Conservation (phyloP, 2,329 filamentous ascomycete species). For the Tolypocladium ovalisporum region DNA sequence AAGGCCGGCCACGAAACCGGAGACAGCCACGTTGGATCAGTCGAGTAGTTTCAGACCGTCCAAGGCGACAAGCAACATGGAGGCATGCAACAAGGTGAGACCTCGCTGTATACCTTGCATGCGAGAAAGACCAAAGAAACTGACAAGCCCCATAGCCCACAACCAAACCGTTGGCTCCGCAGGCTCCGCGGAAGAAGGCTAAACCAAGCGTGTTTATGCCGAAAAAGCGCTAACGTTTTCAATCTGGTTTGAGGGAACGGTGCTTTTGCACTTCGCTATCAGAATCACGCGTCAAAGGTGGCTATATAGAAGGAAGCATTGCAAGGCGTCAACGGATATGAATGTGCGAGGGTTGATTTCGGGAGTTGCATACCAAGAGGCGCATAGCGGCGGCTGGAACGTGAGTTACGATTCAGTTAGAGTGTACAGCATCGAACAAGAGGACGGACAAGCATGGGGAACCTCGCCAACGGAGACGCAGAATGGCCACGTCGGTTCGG, state of each 20-base stretch:
- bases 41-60: constrained; percentile 11
- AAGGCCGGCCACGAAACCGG: constrained; percentile 4
- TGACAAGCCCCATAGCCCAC: background rate
- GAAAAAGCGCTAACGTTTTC: constrained; percentile 7
- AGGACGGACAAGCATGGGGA: background rate
- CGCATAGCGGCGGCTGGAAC: background rate
- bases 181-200: constrained; percentile 7
- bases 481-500: background rate
- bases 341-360: background rate
- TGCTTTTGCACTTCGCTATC: background rate
- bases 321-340: constrained; percentile 1
- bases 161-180: constrained; percentile 1
- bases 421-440: background rate
- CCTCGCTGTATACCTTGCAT: no score
- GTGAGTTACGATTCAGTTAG: background rate
- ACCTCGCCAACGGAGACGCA: background rate
- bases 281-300: background rate
- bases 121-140: background rate
- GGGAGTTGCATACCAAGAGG: background rate
- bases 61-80: constrained; percentile 6
- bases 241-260: no score
- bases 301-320: background rate
- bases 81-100: constrained; percentile 11
- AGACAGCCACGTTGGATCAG: constrained; percentile 5
- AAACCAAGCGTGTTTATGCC: constrained; percentile 12